Conservation (phyloP, 768 basidiomycete genomes). For the Fomitopsis pulvina region DNA sequence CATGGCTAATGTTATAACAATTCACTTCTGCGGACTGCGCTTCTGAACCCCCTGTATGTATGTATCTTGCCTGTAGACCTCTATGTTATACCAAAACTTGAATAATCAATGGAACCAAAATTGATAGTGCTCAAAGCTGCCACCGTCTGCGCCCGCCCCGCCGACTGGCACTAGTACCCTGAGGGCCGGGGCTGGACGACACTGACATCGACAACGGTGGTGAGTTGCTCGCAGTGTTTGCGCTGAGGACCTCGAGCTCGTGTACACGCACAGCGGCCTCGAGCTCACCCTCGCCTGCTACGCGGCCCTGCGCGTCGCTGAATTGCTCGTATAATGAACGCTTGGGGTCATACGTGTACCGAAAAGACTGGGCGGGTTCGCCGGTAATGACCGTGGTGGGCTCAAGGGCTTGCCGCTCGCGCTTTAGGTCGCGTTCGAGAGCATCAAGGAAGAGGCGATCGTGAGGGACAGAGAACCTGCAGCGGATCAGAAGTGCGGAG, state of each 20-base stretch:
- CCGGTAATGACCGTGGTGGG: slow-evolving; percentile 70
- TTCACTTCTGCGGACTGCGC: not conserved
- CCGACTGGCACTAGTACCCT: not conserved
- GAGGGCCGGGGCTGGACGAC: not conserved
- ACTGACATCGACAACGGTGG: not conserved
- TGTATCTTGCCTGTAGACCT: not conserved
- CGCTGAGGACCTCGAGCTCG: slow-evolving; percentile 18
- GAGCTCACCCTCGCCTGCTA: slow-evolving; percentile 29
- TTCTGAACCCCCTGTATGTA: not conserved
- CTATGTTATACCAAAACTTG: not conserved
- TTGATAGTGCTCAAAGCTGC: not conserved
- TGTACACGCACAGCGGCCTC: slow-evolving; percentile 26
- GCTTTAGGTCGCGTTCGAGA: slow-evolving; percentile 92
- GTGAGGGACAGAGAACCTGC: slow-evolving; percentile 93
- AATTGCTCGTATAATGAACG: slow-evolving; percentile 87
- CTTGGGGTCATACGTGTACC: slow-evolving; percentile 67
- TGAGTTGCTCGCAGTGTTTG: not conserved
- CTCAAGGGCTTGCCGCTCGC: slow-evolving; percentile 86
- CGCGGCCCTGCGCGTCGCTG: slow-evolving; percentile 33
- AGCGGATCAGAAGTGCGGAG: not conserved
- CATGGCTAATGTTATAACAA: not conserved
- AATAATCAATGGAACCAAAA: not conserved
- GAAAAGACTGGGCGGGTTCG: slow-evolving; percentile 83
- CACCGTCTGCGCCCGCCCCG: not conserved
- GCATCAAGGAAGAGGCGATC: slow-evolving; percentile 96